A percentile compares a stretch with the other conserved stretches of the same genome.
Conservation (phyloP, 2,329 filamentous ascomycete genomes). For the Aureobasidium vineae region DNA sequence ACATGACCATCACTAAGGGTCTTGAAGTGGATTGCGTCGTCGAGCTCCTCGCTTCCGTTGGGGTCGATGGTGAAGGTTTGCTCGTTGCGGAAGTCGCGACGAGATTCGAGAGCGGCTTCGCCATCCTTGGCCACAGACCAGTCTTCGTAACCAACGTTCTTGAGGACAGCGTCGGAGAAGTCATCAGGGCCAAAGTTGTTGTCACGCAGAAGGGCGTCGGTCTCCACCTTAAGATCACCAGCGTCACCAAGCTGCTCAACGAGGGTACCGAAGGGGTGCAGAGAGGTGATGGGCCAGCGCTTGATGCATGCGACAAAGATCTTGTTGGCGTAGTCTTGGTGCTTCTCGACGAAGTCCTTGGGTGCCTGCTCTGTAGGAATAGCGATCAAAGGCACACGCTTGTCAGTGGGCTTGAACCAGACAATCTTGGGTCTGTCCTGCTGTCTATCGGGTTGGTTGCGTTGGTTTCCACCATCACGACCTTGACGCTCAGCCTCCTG, state of each 20-base stretch:
- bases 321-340: conserved; percentile 94
- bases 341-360: conserved; percentile 96
- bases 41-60: conserved; percentile 81
- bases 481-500: conserved; percentile 95
- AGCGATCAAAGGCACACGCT: conserved; percentile 95
- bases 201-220: conserved; percentile 91
- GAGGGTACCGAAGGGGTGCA: conserved; percentile 96
- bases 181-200: conserved; percentile 99
- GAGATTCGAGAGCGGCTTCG: conserved; percentile 67
- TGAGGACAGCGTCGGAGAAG: conserved; percentile 92
- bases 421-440: conserved; percentile 99
- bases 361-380: conserved; percentile 98
- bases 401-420: conserved; percentile 99
- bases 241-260: conserved; percentile 96
- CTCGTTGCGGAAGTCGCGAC: conserved; percentile 87
- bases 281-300: conserved; percentile 98
- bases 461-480: conserved; percentile 72
- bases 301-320: conserved; percentile 99
- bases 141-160: conserved; percentile 87
- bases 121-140: conserved; percentile 86
- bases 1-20: conserved; percentile 77
- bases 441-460: conserved; percentile 74
- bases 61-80: conserved; percentile 90
- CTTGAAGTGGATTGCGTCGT: conserved; percentile 92
- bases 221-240: conserved; percentile 97